phyloP scores from a whole-genome alignment of 352 stramenopile species.

The Phytopythium ostracodes region DNA sequence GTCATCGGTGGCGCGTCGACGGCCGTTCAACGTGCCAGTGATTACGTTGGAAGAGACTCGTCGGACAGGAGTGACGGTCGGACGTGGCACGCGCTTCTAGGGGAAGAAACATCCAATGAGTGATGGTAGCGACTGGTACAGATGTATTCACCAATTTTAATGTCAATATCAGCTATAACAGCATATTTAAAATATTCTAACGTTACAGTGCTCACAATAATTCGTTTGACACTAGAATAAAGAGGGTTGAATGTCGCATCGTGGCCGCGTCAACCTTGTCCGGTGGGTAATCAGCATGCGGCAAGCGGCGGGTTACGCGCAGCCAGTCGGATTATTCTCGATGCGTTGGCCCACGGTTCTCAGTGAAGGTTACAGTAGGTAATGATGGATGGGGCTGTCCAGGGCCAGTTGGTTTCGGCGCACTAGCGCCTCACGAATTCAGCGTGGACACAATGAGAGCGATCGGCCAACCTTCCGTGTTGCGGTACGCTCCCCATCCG shows the following conservation, averaged over 20 bases:
- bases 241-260: neutral
- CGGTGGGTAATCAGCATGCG: neutral
- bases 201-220: no score
- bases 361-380: neutral
- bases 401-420: neutral
- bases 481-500: neutral
- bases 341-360: neutral
- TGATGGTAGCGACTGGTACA: slow-evolving; percentile 2
- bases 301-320: neutral
- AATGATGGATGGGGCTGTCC: neutral
- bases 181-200: no score
- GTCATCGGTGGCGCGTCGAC: neutral
- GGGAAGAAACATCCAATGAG: neutral
- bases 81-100: neutral
- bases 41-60: neutral
- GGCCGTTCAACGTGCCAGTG: neutral
- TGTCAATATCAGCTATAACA: no score
- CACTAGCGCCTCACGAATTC: neutral
- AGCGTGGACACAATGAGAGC: neutral
- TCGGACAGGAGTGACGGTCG: neutral
- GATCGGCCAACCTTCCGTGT: neutral
- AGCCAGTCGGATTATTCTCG: neutral
- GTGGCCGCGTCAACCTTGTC: neutral
- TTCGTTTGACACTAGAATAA: neutral
- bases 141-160: no score